Evolutionary conservation across 129 eudicot species (phyloP), one percentile per base, ranked within the genome.

Genomic region (Calendula officinalis): DNA sequence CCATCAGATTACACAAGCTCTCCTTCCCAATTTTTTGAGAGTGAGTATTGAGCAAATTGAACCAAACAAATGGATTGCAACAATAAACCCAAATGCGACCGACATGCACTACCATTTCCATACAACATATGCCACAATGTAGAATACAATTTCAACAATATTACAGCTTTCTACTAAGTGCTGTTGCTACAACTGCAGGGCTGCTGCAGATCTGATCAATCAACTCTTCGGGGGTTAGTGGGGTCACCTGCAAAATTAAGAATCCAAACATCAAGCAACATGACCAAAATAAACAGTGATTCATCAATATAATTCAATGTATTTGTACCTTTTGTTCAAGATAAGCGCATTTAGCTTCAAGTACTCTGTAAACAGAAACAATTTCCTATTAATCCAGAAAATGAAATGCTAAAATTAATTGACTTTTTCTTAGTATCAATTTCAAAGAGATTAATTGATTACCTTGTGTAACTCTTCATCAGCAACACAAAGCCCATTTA

Each of bases 391-490:
- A 27, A 38, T 64, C 67, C 34, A 13, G 37, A 41, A 46, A 38
- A 64, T n/a, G 6, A 47, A 17, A 12, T 44, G 65, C 9, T 40
- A 40, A 5, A 33, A 4, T 9, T 8, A 0, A 15, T 52, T 46
- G 33, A 51, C 33, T 34, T 8, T 14, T 46, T 27, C 16, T 38
- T 27, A 15, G 66, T 39, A 58, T 60, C 45, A 11, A 13, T 56
- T 42, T 56, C 7, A 65, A 39, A 45, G 8, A 4, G 22, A 56
- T 49, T 66, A 86, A 88, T 95, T 86, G 22, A 46, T 49, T 66
- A 90, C 91, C 97, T 86, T 81, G 56, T 81, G 84, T 50, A 86
- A 56, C 67, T 90, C 84, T 54, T 82, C 86, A 40, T 86, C 95
- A 43, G 75, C 73, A 41, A 76, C 86, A 74, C 77, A 84, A 37